Percentiles rank a stretch among this genome's conserved stretches.
Conservation (phyloP, 2,329 filamentous ascomycete species). For the Fusarium siculi region DNA sequence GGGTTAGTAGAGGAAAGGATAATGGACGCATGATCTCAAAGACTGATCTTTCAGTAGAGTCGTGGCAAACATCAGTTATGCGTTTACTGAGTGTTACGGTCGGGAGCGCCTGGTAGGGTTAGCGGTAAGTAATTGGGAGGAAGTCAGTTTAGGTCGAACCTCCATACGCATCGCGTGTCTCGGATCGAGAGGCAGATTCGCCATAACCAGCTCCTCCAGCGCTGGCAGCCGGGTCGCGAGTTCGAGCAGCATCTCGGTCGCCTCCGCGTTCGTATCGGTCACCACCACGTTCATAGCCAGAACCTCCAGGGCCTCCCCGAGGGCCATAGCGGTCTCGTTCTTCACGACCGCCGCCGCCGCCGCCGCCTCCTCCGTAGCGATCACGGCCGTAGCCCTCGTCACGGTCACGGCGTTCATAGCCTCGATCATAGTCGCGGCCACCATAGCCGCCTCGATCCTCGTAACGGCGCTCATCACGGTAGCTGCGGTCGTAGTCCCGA, state of each 20-base stretch:
- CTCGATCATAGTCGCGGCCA: conserved; percentile 68
- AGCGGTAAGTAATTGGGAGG: conserved; percentile 39
- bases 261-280: conserved; percentile 60
- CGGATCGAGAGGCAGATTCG: conserved; percentile 56
- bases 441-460: conserved; percentile 58
- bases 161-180: conserved; percentile 57
- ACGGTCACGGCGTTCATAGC: conserved; percentile 60
- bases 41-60: conserved; percentile 30
- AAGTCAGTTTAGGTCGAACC: conserved; percentile 49
- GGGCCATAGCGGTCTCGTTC: conserved; percentile 57
- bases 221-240: conserved; percentile 52
- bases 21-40: conserved; percentile 38
- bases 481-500: conserved; percentile 62
- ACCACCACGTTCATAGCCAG: conserved; percentile 55
- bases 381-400: conserved; percentile 54
- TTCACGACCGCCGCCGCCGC: conserved; percentile 53
- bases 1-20: conserved; percentile 44
- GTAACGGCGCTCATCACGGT: conserved; percentile 59
- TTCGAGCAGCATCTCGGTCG: conserved; percentile 54
- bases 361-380: conserved; percentile 48
- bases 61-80: conserved; percentile 20
- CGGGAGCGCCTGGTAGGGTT: conserved; percentile 47
- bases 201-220: conserved; percentile 53
- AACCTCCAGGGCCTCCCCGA: conserved; percentile 53
- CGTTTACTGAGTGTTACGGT: conserved; percentile 44